phyloP scores from a whole-genome alignment of 148 eudicot genomes.

The Pharnaceum exiguum region DNA sequence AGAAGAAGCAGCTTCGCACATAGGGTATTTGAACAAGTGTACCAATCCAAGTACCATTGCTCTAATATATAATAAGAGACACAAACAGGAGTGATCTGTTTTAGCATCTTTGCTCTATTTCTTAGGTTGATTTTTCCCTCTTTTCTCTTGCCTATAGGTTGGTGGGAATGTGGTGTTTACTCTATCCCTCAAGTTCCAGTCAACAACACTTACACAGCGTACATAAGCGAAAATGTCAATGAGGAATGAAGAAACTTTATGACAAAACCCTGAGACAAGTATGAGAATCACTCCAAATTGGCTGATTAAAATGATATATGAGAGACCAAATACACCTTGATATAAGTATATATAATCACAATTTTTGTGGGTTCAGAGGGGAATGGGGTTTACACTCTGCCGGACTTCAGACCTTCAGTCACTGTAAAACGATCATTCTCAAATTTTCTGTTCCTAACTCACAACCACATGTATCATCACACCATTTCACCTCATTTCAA shows the following conservation, averaged over 20 bases:
- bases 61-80: too few relatives aligned
- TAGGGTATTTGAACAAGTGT: too few relatives aligned
- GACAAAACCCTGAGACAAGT: constrained; percentile 7
- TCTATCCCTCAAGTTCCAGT: too few relatives aligned
- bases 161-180: too few relatives aligned
- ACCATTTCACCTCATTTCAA: constrained; percentile 13
- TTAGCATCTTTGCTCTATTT: too few relatives aligned
- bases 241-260: not conserved
- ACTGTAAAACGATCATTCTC: constrained; percentile 11
- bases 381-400: constrained; percentile 12
- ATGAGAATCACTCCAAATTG: constrained; percentile 7
- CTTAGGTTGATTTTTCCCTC: too few relatives aligned
- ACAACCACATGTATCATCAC: constrained; percentile 9
- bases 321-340: constrained; percentile 11
- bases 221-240: not conserved
- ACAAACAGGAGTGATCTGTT: too few relatives aligned
- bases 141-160: too few relatives aligned
- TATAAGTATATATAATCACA: not conserved
- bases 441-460: constrained; percentile 13
- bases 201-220: too few relatives aligned
- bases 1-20: too few relatives aligned
- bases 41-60: too few relatives aligned
- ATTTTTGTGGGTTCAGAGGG: constrained; percentile 2
- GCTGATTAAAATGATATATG: constrained; percentile 4
- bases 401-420: constrained; percentile 9